Evolutionary conservation across 371 early-diverging fungal genomes (phyloP).

Genomic region (Funneliformis caledonium): DNA sequence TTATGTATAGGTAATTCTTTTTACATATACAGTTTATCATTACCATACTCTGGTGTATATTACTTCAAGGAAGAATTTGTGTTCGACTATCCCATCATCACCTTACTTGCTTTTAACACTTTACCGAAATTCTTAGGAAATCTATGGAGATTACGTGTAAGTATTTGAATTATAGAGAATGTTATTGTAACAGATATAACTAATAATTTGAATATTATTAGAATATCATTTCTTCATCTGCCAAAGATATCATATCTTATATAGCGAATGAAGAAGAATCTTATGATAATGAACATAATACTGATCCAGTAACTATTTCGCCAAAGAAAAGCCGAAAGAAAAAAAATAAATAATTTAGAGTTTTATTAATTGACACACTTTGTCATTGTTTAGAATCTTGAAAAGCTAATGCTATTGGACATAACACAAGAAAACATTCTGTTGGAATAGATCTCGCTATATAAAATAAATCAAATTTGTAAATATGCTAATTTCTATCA

Average conservation of each 20-base stretch:
- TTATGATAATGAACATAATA: background rate
- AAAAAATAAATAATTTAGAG: too few relatives aligned
- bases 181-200: background rate
- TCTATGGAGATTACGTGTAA: background rate
- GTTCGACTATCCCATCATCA: background rate
- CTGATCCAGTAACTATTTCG: too few relatives aligned
- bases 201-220: conserved; percentile 8
- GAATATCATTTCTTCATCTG: background rate
- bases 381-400: too few relatives aligned
- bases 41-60: conserved; percentile 13
- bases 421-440: too few relatives aligned
- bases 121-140: conserved; percentile 5
- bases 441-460: too few relatives aligned
- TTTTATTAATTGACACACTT: too few relatives aligned
- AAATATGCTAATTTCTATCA: too few relatives aligned
- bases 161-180: conserved; percentile 7
- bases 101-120: background rate
- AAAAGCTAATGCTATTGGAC: too few relatives aligned
- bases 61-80: conserved; percentile 7
- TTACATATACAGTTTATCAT: conserved; percentile 14
- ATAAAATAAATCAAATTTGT: too few relatives aligned
- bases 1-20: conserved; percentile 18
- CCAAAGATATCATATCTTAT: background rate
- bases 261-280: background rate
- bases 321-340: too few relatives aligned